Evolutionary conservation across 495 filamentous ascomycete species (phyloP).

Genomic region (Viridothelium virens): DNA sequence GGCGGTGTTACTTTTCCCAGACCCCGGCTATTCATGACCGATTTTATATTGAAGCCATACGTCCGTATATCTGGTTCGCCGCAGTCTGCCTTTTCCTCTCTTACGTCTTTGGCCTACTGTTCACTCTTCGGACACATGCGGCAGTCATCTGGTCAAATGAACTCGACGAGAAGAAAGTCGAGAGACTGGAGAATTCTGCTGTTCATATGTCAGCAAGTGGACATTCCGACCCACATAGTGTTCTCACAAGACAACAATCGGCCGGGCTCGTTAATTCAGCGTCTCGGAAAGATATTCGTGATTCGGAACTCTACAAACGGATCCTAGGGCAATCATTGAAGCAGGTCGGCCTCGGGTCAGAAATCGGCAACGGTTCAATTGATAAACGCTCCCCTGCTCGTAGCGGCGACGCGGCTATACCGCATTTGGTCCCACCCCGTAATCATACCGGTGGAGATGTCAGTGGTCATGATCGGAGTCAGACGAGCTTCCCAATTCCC

Average conservation of each 20-base stretch:
- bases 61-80: conserved; percentile 84
- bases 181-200: conserved; percentile 21
- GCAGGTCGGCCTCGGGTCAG: conserved; percentile 55
- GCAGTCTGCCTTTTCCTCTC: conserved; percentile 81
- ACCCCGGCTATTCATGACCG: conserved; percentile 72
- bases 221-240: not conserved
- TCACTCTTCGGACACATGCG: conserved; percentile 91
- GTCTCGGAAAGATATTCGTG: conserved; percentile 47
- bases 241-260: not conserved
- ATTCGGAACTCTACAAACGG: conserved; percentile 84
- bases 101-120: conserved; percentile 91
- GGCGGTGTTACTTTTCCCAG: conserved; percentile 89
- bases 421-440: conserved; percentile 32
- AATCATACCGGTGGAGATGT: conserved; percentile 45
- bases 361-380: conserved; percentile 13
- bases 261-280: conserved; percentile 1
- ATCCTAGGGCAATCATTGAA: conserved; percentile 83
- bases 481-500: conserved; percentile 42
- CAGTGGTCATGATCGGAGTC: conserved; percentile 19
- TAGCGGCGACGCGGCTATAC: conserved; percentile 16
- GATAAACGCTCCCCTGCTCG: conserved; percentile 11
- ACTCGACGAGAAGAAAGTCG: conserved; percentile 68
- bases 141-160: conserved; percentile 94
- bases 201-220: not conserved
- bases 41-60: conserved; percentile 83